Base-by-base conservation (phyloP, 2,329 filamentous ascomycete genomes). In the Daldinia eschscholtzii region DNA sequence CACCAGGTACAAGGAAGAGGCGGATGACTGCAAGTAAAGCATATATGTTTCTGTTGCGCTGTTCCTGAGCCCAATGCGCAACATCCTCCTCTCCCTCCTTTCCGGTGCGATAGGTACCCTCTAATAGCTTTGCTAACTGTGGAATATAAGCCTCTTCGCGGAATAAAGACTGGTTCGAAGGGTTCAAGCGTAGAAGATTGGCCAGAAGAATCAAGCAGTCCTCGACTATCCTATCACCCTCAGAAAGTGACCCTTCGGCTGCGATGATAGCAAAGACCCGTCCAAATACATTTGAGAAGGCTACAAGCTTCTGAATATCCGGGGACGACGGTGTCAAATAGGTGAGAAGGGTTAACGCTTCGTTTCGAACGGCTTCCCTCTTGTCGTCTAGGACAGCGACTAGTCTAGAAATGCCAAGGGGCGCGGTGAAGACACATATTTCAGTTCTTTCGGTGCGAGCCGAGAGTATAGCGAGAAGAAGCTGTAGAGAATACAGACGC, bases 261-360 rank as follows among this genome's bases (percentile, higher is more conserved):
- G 91, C 87, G 60, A 99, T 92, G 60, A 98, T 90, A 50, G 85
- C 85, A 78, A 98, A 98, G 28, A 97, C 84, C 48, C 91, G 90
- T 68, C 96, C 93, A 75, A 98, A 98, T 0, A 94, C 93, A 84
- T 93, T 95, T 76, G 98, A 94, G 73, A 98, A 98, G 0, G 94
- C 96, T 26, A 98, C 94, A 1, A 98, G 86, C 79, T 98, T 98
- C 78, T 98, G 94, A 59, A 99, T 88, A 75, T 98, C 94, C 46
- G 91, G 83, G 7, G 95, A 97, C 0, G 90, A 91, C 33, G 93
- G 93, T 0, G 96, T 98, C 33, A 99, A 85, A 64, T 94, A 92
- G 35, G 93, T 97, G 56, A 99, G 87, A 13, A 99, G 86, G n/a
- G 91, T 86, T 30, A 99, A 86, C 4, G 90, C 93, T 81, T 97